Conservation (phyloP, 345 rosid genomes). For the Theobroma cacao region DNA sequence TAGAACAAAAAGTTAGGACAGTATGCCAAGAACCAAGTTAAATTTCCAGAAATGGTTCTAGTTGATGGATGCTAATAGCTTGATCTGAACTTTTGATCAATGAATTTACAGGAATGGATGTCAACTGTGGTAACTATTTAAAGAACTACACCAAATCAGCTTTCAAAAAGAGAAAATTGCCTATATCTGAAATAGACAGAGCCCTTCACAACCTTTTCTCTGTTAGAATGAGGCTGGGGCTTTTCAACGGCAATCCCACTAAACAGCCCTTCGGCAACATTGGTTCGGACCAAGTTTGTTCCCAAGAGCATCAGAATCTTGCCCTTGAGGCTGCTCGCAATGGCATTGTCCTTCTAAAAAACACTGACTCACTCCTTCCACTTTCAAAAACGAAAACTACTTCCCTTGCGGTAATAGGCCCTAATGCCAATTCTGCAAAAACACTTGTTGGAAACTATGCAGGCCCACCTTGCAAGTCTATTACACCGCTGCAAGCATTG, state of each 20-base stretch:
- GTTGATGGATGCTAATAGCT: neutral
- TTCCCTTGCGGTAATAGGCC: conserved; percentile 80
- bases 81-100: neutral
- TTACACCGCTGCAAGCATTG: conserved; percentile 57
- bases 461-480: conserved; percentile 66
- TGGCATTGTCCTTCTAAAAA: conserved; percentile 86
- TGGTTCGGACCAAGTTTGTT: conserved; percentile 58
- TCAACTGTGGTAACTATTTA: conserved; percentile 75
- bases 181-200: conserved; percentile 54
- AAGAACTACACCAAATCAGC: conserved; percentile 60
- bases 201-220: conserved; percentile 81
- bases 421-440: conserved; percentile 56
- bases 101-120: conserved; percentile 71
- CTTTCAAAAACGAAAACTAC: conserved; percentile 34
- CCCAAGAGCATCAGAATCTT: conserved; percentile 58
- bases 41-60: neutral
- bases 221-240: conserved; percentile 81
- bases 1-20: neutral
- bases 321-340: conserved; percentile 85
- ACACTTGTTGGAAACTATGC: conserved; percentile 81
- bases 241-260: conserved; percentile 67
- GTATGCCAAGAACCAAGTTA: neutral
- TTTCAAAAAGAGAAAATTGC: conserved; percentile 51
- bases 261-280: conserved; percentile 58
- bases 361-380: conserved; percentile 53